These are phyloP conservation scores for Rachicladosporium sp. DNA, from an alignment of 2,329 filamentous ascomycete genomes.

Conservation along the genomic window DNA sequence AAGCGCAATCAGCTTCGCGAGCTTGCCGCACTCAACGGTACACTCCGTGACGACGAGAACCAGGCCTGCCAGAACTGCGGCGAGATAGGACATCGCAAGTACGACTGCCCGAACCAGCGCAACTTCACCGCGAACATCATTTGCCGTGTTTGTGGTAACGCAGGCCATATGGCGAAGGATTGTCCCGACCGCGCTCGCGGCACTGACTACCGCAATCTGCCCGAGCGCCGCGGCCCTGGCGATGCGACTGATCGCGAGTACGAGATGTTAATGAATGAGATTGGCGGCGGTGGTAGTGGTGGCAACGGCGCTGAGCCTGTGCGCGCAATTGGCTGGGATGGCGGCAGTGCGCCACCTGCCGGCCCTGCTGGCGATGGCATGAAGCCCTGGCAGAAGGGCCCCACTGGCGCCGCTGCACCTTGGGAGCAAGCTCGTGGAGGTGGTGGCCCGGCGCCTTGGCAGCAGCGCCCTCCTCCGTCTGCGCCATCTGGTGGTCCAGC, in stretches of 20 bases:
- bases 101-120: constrained; percentile 92
- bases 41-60: constrained; percentile 95
- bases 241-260: constrained; percentile 80
- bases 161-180: constrained; percentile 95
- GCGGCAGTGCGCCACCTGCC: constrained; percentile 47
- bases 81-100: constrained; percentile 97
- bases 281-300: constrained; percentile 58
- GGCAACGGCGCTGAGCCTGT: constrained; percentile 47
- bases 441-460: constrained; percentile 5
- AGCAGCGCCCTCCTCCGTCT: constrained; percentile 5
- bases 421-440: constrained; percentile 19
- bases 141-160: constrained; percentile 94
- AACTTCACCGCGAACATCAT: constrained; percentile 99
- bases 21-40: constrained; percentile 95
- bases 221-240: constrained; percentile 41
- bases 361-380: constrained; percentile 51
- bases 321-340: constrained; percentile 77
- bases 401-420: constrained; percentile 23
- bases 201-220: constrained; percentile 75
- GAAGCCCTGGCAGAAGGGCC: constrained; percentile 19
- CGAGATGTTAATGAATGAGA: constrained; percentile 97
- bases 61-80: constrained; percentile 98
- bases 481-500: constrained; percentile 18
- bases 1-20: constrained; percentile 98
- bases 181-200: constrained; percentile 91